Evolutionary conservation across 192 early-diverging fungal species (phyloP), one percentile per base, ranked within the genome.

Genomic region (Gonapodya sp.): DNA sequence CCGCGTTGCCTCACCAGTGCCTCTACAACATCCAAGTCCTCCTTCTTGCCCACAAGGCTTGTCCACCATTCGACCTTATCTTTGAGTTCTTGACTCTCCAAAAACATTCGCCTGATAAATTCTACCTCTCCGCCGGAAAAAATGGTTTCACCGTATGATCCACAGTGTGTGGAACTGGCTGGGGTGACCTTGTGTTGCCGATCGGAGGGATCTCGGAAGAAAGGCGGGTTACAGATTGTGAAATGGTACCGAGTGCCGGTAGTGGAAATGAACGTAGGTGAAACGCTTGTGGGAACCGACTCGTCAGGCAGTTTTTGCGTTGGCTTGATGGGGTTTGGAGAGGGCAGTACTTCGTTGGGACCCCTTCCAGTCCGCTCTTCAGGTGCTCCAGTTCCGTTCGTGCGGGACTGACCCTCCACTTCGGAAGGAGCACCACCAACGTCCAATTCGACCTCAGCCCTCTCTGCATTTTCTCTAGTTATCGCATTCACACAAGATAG

Each of bases 171-270:
- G 18, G 30, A 18, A 8, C 30, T 18, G 34, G 75, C 8, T 2
- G 31, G 30, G 34, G 75, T 34, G 34, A 33, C 75, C 31, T 77
- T 77, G 18, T 14, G 2, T 31, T 31, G 30, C 18, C 18, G 34
- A 77, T 77, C 75, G 2, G 75, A 14, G 8, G 75, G 75, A 80
- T 85, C 88, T 8, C 81, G 85, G 80, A 94, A 97, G 81, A 96
- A 97, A 35, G 96, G 96, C 35, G 95, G 96, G 81, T 97, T 97
- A 83, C 95, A 96, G 93, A 97, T 95, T 36, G 89, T 90, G 79
- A 97, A 96, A 33, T 87, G 78, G 80, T 90, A 89, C 0, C 83
- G 85, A 78, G 36, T 2, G 1, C 36, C 31, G 33, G 34, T 36
- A 35, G 18, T 81, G 0, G 36, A 80, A 34, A 85, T 79, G 8